These are phyloP conservation scores for Phytophthora uliginosa DNA, from an alignment of 352 stramenopile species.

Conservation along the genomic window DNA sequence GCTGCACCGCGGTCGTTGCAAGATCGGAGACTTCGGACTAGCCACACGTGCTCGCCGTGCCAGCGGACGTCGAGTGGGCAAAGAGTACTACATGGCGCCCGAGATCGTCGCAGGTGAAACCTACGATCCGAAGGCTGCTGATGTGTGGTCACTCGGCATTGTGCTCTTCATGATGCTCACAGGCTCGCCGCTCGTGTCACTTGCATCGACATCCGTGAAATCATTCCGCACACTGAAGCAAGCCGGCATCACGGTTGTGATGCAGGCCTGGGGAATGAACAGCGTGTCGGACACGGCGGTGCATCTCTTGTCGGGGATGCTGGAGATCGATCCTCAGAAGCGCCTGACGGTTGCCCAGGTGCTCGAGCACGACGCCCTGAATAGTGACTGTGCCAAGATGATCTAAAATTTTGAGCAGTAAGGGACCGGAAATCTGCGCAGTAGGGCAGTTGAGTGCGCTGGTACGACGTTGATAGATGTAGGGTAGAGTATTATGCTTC, in stretches of 20 bases:
- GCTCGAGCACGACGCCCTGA: slow-evolving; percentile 27
- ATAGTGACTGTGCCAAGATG: neutral
- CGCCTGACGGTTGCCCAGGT: slow-evolving; percentile 35
- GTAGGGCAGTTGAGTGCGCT: neutral
- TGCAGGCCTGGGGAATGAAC: slow-evolving; percentile 42
- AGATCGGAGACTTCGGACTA: slow-evolving; percentile 61
- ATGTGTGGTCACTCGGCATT: slow-evolving; percentile 87
- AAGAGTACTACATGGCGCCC: slow-evolving; percentile 69
- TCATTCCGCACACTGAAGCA: slow-evolving; percentile 41
- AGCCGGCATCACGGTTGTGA: slow-evolving; percentile 34
- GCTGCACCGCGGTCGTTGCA: slow-evolving; percentile 44
- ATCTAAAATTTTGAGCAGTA: neutral
- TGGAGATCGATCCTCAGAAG: slow-evolving; percentile 38
- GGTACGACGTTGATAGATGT: neutral
- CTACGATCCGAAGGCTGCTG: slow-evolving; percentile 66
- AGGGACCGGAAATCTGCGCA: neutral
- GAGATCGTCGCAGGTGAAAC: slow-evolving; percentile 46
- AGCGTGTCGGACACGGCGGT: slow-evolving; percentile 28
- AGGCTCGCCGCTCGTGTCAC: slow-evolving; percentile 51
- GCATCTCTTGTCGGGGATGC: slow-evolving; percentile 39
- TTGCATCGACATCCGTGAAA: slow-evolving; percentile 39
- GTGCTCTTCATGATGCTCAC: slow-evolving; percentile 87
- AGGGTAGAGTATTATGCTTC: neutral
- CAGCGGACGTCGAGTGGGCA: slow-evolving; percentile 43
- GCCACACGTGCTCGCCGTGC: slow-evolving; percentile 23